Conservation (phyloP, 75 land plant species). For the Pinus tabuliformis region DNA sequence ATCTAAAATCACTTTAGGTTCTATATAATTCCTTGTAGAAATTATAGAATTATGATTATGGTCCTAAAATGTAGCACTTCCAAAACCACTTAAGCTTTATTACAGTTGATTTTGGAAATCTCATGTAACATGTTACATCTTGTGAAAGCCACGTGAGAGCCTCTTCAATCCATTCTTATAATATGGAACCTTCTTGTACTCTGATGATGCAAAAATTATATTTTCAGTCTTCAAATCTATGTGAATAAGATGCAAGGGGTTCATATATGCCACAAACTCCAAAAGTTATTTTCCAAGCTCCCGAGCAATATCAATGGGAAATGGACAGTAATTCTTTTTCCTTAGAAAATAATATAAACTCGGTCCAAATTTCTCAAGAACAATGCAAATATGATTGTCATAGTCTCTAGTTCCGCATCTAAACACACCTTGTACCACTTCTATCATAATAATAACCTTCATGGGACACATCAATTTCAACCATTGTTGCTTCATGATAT, state of each 20-base stretch:
- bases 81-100: constrained; percentile 20
- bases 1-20: constrained; percentile 80
- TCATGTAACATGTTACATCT: no score
- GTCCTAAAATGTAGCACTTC: constrained; percentile 77
- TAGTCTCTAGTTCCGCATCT: constrained; percentile 54
- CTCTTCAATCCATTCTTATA: constrained; percentile 22
- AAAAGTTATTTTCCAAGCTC: constrained; percentile 85
- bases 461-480: constrained; percentile 76
- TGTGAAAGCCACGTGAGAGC: constrained; percentile 19
- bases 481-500: constrained; percentile 87
- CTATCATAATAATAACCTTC: constrained; percentile 64
- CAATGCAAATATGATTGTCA: constrained; percentile 67
- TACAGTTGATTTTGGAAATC: no score
- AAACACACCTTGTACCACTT: constrained; percentile 62
- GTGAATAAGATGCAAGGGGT: no score
- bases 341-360: constrained; percentile 86
- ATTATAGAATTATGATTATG: constrained; percentile 76
- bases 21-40: constrained; percentile 91
- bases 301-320: constrained; percentile 28
- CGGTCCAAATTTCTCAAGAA: constrained; percentile 91
- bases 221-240: no score
- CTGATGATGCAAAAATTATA: no score
- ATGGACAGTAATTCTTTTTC: constrained; percentile 64
- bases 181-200: no score
- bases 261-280: constrained; percentile 25